A percentile compares a stretch with the other conserved stretches of the same genome.
phyloP scores from a whole-genome alignment of 805 yeast species.

The Starmerella vaccinii region DNA sequence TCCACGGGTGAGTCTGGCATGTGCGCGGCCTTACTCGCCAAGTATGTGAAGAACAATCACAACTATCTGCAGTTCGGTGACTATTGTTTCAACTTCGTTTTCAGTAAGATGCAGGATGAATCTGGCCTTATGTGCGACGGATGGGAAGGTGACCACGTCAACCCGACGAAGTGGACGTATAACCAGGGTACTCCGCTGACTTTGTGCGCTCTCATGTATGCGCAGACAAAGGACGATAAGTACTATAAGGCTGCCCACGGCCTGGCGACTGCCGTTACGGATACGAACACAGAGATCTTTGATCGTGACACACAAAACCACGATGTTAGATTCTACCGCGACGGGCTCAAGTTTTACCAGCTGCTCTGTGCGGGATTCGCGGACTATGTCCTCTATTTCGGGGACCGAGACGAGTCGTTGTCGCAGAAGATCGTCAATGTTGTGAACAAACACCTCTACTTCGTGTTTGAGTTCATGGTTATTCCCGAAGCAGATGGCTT shows the following conservation, averaged over 20 bases:
- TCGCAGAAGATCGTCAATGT: slow-evolving; percentile 33
- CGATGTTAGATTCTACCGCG: slow-evolving; percentile 53
- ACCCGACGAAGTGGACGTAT: slow-evolving; percentile 53
- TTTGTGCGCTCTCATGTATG: slow-evolving; percentile 42
- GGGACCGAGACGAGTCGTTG: slow-evolving; percentile 32
- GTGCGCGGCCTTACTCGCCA: slow-evolving; percentile 48
- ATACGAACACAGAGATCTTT: slow-evolving; percentile 46
- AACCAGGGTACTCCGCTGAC: slow-evolving; percentile 58
- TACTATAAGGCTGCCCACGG: slow-evolving; percentile 36
- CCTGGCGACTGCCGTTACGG: slow-evolving; percentile 47
- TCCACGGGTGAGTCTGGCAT: slow-evolving; percentile 60
- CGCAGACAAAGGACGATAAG: slow-evolving; percentile 40
- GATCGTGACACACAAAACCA: slow-evolving; percentile 50
- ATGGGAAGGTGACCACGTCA: slow-evolving; percentile 37
- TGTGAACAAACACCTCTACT: slow-evolving; percentile 44
- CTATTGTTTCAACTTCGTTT: slow-evolving; percentile 49
- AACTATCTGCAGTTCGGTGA: slow-evolving; percentile 49
- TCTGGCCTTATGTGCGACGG: slow-evolving; percentile 57
- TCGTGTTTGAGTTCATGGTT: slow-evolving; percentile 46
- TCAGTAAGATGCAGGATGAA: slow-evolving; percentile 41
- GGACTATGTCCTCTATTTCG: slow-evolving; percentile 48
- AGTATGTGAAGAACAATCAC: slow-evolving; percentile 36
- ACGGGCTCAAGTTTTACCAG: slow-evolving; percentile 52
- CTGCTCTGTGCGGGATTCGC: slow-evolving; percentile 58
- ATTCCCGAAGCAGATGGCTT: slow-evolving; percentile 47